Conservation (phyloP, 1,284 basidiomycete species). For the Sporisorium graminicola region DNA sequence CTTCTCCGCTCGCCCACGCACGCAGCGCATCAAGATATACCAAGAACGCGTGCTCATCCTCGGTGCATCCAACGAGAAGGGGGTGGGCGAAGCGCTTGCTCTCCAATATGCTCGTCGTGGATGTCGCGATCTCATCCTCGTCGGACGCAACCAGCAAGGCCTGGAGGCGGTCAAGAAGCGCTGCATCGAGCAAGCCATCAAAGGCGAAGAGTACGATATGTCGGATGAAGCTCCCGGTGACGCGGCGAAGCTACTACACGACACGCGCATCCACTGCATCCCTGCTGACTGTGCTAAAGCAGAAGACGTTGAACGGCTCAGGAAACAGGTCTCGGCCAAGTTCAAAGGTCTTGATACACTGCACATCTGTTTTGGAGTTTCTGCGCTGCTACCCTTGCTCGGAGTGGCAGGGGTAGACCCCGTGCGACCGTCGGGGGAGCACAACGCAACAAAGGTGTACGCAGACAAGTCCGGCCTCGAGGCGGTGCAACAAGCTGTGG, state of each 20-base stretch:
- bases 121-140: slow-evolving; percentile 79
- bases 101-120: slow-evolving; percentile 80
- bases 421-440: slow-evolving; percentile 58
- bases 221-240: slow-evolving; percentile 55
- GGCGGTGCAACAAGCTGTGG: slow-evolving; percentile 69
- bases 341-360: slow-evolving; percentile 88
- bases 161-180: slow-evolving; percentile 77
- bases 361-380: slow-evolving; percentile 86
- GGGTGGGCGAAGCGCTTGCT: slow-evolving; percentile 83
- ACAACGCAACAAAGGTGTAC: slow-evolving; percentile 74
- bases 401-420: slow-evolving; percentile 78
- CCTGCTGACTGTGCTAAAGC: slow-evolving; percentile 78
- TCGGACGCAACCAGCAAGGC: slow-evolving; percentile 77
- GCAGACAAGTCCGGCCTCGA: slow-evolving; percentile 69
- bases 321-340: slow-evolving; percentile 73
- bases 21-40: slow-evolving; percentile 64
- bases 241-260: slow-evolving; percentile 55
- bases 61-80: slow-evolving; percentile 78
- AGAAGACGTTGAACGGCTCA: slow-evolving; percentile 78
- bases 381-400: slow-evolving; percentile 82
- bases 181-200: slow-evolving; percentile 71
- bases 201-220: slow-evolving; percentile 58
- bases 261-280: slow-evolving; percentile 56
- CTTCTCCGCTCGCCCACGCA: slow-evolving; percentile 30
- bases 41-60: slow-evolving; percentile 82